Percentiles rank a stretch among this genome's conserved stretches.
Evolutionary conservation across 2,329 filamentous ascomycete genomes (phyloP).

Genomic region (Sarocladium strictum): DNA sequence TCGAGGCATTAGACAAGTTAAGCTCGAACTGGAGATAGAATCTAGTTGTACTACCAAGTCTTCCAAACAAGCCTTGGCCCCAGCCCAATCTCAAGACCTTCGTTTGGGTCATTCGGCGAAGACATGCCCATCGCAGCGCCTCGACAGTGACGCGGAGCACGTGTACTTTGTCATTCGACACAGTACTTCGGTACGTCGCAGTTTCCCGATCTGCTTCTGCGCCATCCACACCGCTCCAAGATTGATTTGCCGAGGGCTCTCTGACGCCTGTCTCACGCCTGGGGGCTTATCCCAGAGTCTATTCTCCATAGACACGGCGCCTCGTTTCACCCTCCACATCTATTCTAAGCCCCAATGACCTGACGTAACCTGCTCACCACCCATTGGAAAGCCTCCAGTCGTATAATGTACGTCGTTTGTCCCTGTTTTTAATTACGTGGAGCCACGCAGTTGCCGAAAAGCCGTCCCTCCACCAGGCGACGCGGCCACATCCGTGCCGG

Average conservation of each 20-base stretch:
- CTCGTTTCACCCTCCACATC: conserved; percentile 62
- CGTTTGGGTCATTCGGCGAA: not conserved
- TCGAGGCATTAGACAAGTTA: conserved; percentile 37
- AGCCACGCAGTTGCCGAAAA: not conserved
- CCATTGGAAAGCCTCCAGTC: no score
- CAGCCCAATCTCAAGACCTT: not conserved
- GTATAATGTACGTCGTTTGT: not conserved
- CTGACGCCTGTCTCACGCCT: conserved; percentile 43
- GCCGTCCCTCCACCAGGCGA: not conserved
- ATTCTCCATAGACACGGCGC: conserved; percentile 43
- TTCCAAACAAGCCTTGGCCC: not conserved
- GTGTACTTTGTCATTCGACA: not conserved
- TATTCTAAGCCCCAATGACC: not conserved
- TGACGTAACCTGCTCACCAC: not conserved
- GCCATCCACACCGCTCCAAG: conserved; percentile 50
- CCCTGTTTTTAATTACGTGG: not conserved
- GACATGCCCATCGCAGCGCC: not conserved
- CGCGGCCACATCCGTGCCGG: conserved; percentile 5
- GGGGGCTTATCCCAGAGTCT: conserved; percentile 10
- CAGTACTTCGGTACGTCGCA: conserved; percentile 36
- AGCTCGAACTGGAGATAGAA: not conserved
- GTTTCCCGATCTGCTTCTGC: conserved; percentile 45
- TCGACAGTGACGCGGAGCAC: conserved; percentile 1
- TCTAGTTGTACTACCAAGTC: conserved; percentile 1
- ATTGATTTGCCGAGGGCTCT: conserved; percentile 50